These are phyloP conservation scores for Ustilaginoidea virens DNA, from an alignment of 2,329 filamentous ascomycete species.

Conservation along the genomic window DNA sequence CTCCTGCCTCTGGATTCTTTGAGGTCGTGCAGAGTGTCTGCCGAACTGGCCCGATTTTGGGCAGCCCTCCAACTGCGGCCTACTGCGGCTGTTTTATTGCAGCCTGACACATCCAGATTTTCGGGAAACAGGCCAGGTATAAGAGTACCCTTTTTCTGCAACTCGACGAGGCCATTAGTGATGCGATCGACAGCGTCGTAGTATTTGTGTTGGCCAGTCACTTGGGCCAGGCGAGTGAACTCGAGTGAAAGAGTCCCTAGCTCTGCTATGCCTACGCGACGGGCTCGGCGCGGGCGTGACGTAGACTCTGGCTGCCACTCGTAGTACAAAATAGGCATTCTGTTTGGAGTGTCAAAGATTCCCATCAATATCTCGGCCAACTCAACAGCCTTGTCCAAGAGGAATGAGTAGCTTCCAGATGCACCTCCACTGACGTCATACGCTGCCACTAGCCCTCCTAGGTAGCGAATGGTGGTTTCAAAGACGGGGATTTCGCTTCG, in stretches of 20 bases:
- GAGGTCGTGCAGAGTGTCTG: constrained; percentile 13
- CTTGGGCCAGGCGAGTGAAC: constrained; percentile 75
- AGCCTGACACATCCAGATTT: constrained; percentile 63
- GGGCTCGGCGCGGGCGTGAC: constrained; percentile 48
- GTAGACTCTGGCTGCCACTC: constrained; percentile 54
- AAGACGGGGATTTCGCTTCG: constrained; percentile 70
- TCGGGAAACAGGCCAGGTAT: constrained; percentile 73
- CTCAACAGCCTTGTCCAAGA: constrained; percentile 66
- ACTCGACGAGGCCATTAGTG: constrained; percentile 61
- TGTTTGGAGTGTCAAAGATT: constrained; percentile 82
- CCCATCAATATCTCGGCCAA: constrained; percentile 69
- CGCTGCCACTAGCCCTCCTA: constrained; percentile 72
- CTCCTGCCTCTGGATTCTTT: constrained; percentile 10
- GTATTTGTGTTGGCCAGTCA: constrained; percentile 69
- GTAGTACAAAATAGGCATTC: constrained; percentile 77
- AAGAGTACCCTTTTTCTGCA: constrained; percentile 52
- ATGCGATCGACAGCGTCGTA: constrained; percentile 83
- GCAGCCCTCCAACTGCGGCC: constrained; percentile 14
- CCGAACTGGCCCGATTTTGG: no score
- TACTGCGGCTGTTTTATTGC: constrained; percentile 39
- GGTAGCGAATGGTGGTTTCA: constrained; percentile 81
- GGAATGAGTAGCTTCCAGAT: constrained; percentile 39
- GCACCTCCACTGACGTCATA: constrained; percentile 67
- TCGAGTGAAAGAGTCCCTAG: constrained; percentile 71
- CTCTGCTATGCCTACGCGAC: constrained; percentile 47